Evolutionary conservation across 352 stramenopile species (phyloP).

Genomic region (Phytophthora agathidicida): DNA sequence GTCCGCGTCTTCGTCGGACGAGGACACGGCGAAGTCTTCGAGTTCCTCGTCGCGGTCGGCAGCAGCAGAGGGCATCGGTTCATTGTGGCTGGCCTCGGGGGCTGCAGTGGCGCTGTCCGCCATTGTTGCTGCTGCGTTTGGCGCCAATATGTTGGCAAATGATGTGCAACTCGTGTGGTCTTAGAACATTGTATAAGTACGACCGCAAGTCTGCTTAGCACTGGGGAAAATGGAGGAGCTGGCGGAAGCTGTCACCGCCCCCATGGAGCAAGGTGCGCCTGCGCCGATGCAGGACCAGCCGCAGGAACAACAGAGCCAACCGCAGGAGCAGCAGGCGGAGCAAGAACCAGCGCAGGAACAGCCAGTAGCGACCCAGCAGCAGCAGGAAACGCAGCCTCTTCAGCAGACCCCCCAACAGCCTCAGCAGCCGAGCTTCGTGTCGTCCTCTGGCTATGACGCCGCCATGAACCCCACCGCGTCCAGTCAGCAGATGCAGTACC

Average conservation of each 20-base stretch:
- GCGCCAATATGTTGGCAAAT: slow-evolving; percentile 15
- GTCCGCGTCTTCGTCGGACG: slow-evolving; percentile 47
- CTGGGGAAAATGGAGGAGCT: slow-evolving; percentile 7
- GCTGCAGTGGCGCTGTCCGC: background rate
- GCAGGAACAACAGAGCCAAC: slow-evolving; percentile 11
- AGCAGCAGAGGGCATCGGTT: background rate
- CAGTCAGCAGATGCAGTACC: slow-evolving; percentile 26
- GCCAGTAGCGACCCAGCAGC: slow-evolving; percentile 2
- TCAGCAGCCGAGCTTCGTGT: slow-evolving; percentile 16
- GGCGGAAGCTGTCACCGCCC: too few species aligned
- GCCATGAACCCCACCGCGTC: slow-evolving; percentile 8
- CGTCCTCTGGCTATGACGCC: slow-evolving; percentile 18
- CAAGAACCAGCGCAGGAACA: slow-evolving; percentile 12
- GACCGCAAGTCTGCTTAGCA: background rate
- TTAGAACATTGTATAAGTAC: slow-evolving; percentile 11
- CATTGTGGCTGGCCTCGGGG: too few species aligned
- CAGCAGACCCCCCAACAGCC: slow-evolving; percentile 10
- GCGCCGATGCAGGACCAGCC: slow-evolving; percentile 13
- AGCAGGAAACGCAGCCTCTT: slow-evolving; percentile 6
- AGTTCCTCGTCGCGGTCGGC: slow-evolving; percentile 42
- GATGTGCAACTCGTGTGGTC: too few species aligned
- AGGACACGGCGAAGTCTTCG: slow-evolving; percentile 65
- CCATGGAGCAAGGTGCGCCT: too few species aligned
- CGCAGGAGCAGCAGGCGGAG: slow-evolving; percentile 1
- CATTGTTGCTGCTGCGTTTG: slow-evolving; percentile 1